Percentiles rank a stretch among this genome's conserved stretches.
Evolutionary conservation across 495 filamentous ascomycete species (phyloP).

Genomic region (Neurospora tetrasperma): DNA sequence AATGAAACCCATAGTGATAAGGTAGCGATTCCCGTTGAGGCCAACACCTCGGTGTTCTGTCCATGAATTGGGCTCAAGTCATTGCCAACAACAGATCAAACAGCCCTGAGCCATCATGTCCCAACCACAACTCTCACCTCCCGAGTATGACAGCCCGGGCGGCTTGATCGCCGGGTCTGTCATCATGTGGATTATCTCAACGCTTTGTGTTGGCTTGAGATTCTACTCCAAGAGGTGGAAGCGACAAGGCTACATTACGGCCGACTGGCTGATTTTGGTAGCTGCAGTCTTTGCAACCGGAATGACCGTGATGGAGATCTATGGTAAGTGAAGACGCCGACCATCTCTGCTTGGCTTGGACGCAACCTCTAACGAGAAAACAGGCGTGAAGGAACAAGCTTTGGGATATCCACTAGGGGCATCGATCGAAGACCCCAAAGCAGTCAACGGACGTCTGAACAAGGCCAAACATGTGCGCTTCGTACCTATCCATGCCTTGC

Average conservation of each 20-base stretch:
- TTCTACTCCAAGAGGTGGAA: conserved; percentile 10
- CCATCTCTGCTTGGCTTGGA: neutral
- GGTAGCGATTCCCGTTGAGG: neutral
- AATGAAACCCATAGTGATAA: neutral
- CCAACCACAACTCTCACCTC: neutral
- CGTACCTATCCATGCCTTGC: neutral
- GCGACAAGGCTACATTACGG: conserved; percentile 3
- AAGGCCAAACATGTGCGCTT: conserved; percentile 7
- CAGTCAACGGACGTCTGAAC: conserved; percentile 5
- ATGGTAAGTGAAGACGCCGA: neutral
- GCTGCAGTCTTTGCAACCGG: conserved; percentile 5
- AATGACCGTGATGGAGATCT: conserved; percentile 5
- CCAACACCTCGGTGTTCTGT: neutral
- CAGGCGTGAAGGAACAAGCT: conserved; percentile 1
- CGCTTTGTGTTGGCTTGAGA: conserved; percentile 4
- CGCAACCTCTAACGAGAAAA: neutral
- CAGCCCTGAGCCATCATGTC: neutral
- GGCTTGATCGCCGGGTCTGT: conserved; percentile 4
- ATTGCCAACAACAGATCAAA: neutral
- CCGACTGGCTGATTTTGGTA: conserved; percentile 8
- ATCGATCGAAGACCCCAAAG: conserved; percentile 1
- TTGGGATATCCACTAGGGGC: conserved; percentile 5
- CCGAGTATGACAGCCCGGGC: conserved; percentile 7
- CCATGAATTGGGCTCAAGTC: neutral
- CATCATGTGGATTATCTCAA: conserved; percentile 2